phyloP scores from a whole-genome alignment of 2,329 filamentous ascomycete genomes.

The Calonectria naviculata region DNA sequence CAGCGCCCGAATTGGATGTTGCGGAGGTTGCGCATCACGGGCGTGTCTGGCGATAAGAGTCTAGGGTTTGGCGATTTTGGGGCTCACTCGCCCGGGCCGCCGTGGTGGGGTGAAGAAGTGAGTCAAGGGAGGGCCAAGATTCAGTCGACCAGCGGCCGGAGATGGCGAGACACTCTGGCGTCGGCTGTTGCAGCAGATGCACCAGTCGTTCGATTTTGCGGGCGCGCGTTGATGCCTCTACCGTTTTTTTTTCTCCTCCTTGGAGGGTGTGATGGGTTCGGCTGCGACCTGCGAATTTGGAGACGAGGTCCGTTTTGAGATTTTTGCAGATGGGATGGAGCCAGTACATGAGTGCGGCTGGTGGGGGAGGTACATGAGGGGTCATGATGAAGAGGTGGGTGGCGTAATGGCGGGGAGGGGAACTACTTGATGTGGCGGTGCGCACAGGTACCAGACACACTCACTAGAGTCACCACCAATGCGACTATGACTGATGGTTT shows the following conservation, averaged over 20 bases:
- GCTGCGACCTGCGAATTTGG: slow-evolving; percentile 36
- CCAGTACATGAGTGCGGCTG: slow-evolving; percentile 22
- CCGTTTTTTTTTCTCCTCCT: slow-evolving; percentile 14
- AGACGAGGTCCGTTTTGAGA: slow-evolving; percentile 40
- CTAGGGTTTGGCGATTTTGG: slow-evolving; percentile 6
- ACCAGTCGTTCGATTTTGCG: slow-evolving; percentile 38
- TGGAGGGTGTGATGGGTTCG: slow-evolving; percentile 38
- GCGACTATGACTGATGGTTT: slow-evolving; percentile 7
- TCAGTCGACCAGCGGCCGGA: neutral
- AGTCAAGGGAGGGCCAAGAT: slow-evolving; percentile 5
- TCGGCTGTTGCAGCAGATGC: slow-evolving; percentile 28
- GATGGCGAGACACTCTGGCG: slow-evolving; percentile 30
- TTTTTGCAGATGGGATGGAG: slow-evolving; percentile 31
- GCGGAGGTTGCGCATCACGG: slow-evolving; percentile 86
- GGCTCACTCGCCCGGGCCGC: neutral
- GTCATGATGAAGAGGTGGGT: neutral
- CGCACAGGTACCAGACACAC: slow-evolving; percentile 24
- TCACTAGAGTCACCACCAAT: neutral
- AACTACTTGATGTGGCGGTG: slow-evolving; percentile 32
- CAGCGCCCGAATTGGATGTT: slow-evolving; percentile 78
- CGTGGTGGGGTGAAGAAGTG: slow-evolving; percentile 7
- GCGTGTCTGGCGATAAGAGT: neutral
- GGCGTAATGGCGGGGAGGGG: neutral
- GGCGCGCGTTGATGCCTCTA: slow-evolving; percentile 31
- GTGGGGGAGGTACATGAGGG: slow-evolving; percentile 4